A percentile compares a stretch with the other conserved stretches of the same genome.
Evolutionary conservation across 2,329 filamentous ascomycete species (phyloP).

Genomic region (Pyrenochaeta sp.): DNA sequence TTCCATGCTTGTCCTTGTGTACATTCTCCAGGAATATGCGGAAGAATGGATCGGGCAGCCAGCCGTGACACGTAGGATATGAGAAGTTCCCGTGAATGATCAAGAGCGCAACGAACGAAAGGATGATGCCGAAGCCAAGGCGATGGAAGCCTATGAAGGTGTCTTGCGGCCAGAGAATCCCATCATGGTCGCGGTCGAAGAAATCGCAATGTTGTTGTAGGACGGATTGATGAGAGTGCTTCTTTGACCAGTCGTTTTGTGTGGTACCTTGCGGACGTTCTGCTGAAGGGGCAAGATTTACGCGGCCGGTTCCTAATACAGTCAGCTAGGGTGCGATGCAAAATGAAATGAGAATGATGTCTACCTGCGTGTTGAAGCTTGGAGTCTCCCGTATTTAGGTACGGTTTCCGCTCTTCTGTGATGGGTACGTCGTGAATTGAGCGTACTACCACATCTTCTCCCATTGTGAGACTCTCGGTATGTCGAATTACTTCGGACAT

Average conservation of each 20-base stretch:
- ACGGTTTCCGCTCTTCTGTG: slow-evolving; percentile 10
- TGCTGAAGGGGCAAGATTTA: slow-evolving; percentile 52
- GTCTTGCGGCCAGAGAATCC: slow-evolving; percentile 62
- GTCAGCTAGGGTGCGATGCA: not conserved
- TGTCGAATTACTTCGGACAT: slow-evolving; percentile 8
- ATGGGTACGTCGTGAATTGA: slow-evolving; percentile 9
- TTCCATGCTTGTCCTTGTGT: slow-evolving; percentile 56
- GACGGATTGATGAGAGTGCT: slow-evolving; percentile 54
- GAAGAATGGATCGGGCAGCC: slow-evolving; percentile 57
- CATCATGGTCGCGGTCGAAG: slow-evolving; percentile 62
- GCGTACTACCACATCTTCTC: slow-evolving; percentile 3
- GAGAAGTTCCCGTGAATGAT: slow-evolving; percentile 61
- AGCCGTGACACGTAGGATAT: slow-evolving; percentile 56
- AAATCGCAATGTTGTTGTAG: slow-evolving; percentile 64
- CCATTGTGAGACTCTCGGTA: slow-evolving; percentile 2
- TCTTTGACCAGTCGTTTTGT: slow-evolving; percentile 47
- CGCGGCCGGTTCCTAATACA: slow-evolving; percentile 51
- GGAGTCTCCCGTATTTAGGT: not conserved
- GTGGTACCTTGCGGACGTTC: slow-evolving; percentile 55
- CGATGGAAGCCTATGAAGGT: slow-evolving; percentile 59
- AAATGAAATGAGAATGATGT: not conserved
- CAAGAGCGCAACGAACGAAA: slow-evolving; percentile 55
- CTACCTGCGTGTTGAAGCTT: slow-evolving; percentile 6
- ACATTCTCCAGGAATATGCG: slow-evolving; percentile 52
- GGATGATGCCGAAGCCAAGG: slow-evolving; percentile 56